A percentile compares a stretch with the other conserved stretches of the same genome.
Evolutionary conservation across 495 filamentous ascomycete genomes (phyloP).

Genomic region (Thermothielavioides terrestris): DNA sequence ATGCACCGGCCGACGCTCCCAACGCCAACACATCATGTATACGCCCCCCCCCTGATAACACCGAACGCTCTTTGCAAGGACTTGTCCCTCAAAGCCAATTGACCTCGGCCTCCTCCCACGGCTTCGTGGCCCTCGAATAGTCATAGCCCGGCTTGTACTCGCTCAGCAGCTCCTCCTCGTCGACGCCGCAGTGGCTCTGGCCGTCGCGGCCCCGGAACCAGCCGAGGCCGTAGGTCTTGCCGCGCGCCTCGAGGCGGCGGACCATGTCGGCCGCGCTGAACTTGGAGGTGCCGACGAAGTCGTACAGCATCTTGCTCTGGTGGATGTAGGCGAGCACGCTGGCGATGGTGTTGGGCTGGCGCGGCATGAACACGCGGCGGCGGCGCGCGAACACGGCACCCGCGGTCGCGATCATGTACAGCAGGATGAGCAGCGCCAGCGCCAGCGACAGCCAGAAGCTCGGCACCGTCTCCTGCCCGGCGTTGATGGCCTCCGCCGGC

Average conservation of each 20-base stretch:
- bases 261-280: constrained; percentile 50
- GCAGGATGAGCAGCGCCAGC: constrained; percentile 51
- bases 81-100: constrained; percentile 20
- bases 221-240: constrained; percentile 61
- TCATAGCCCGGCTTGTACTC: constrained; percentile 52
- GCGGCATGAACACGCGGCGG: constrained; percentile 55
- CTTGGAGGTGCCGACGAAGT: constrained; percentile 59
- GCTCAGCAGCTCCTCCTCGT: constrained; percentile 56
- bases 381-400: constrained; percentile 46
- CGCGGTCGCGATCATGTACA: constrained; percentile 46
- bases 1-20: no score
- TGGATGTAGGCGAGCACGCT: constrained; percentile 65
- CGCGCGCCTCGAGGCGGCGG: constrained; percentile 39
- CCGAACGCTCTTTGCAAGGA: no score
- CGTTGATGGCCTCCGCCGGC: no score
- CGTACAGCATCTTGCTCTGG: constrained; percentile 63
- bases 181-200: constrained; percentile 57
- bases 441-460: constrained; percentile 52
- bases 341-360: constrained; percentile 65
- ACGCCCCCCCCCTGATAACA: no score
- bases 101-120: constrained; percentile 32
- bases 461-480: constrained; percentile 51
- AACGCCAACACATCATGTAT: no score
- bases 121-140: constrained; percentile 32
- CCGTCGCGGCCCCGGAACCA: constrained; percentile 64